These are phyloP conservation scores for Penicillium glabrum DNA, from an alignment of 2,329 filamentous ascomycete genomes.

Conservation along the genomic window DNA sequence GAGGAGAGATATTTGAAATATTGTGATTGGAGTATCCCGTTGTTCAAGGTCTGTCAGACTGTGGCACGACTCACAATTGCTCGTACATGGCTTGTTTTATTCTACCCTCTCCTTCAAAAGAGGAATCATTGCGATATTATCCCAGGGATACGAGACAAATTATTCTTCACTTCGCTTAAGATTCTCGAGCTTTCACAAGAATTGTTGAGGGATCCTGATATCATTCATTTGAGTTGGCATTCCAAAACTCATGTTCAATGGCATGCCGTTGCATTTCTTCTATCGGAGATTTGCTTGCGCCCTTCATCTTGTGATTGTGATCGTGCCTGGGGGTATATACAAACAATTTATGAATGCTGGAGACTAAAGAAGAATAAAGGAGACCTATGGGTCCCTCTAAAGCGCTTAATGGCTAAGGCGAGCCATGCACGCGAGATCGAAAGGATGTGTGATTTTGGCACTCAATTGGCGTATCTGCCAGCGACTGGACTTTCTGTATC, in stretches of 20 bases:
- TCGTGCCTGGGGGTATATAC: slow-evolving; percentile 58
- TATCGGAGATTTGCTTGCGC: slow-evolving; percentile 60
- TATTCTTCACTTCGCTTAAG: slow-evolving; percentile 69
- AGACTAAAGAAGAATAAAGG: slow-evolving; percentile 4
- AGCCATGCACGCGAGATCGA: slow-evolving; percentile 2
- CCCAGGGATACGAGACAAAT: slow-evolving; percentile 17
- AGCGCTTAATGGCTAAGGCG: slow-evolving; percentile 8
- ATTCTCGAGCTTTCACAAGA: slow-evolving; percentile 67
- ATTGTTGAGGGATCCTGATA: slow-evolving; percentile 60
- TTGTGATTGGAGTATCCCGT: slow-evolving; percentile 11
- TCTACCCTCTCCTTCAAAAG: slow-evolving; percentile 8
- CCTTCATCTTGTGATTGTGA: slow-evolving; percentile 55
- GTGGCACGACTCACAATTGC: slow-evolving; percentile 16
- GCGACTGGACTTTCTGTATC: no score
- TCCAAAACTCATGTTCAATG: slow-evolving; percentile 63
- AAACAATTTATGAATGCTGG: slow-evolving; percentile 34
- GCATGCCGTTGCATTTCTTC: slow-evolving; percentile 61
- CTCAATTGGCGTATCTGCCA: no score
- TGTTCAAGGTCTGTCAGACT: slow-evolving; percentile 7
- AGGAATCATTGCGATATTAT: background rate
- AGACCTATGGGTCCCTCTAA: slow-evolving; percentile 5
- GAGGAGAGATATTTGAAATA: slow-evolving; percentile 17
- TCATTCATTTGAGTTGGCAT: slow-evolving; percentile 61
- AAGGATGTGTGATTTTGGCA: background rate
- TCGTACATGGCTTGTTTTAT: slow-evolving; percentile 17